Evolutionary conservation across 768 basidiomycete species (phyloP).

Genomic region (Austroboletus eburneus): DNA sequence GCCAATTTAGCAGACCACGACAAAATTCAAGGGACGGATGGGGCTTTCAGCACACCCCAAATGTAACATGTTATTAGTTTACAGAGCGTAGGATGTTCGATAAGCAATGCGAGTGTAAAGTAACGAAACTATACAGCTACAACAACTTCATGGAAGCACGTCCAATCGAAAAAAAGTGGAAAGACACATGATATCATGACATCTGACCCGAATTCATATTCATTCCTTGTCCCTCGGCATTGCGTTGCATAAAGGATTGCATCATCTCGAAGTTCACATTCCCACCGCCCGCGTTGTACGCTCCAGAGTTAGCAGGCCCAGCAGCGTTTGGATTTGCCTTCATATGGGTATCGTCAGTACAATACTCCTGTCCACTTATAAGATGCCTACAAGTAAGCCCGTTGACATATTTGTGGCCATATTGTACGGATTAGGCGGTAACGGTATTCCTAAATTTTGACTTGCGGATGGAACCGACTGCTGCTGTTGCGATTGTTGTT

Average conservation of each 20-base stretch:
- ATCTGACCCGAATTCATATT: slow-evolving; percentile 15
- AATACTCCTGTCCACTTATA: neutral
- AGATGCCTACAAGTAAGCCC: slow-evolving; percentile 17
- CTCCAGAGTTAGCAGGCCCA: slow-evolving; percentile 10
- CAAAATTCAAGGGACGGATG: slow-evolving; percentile 78
- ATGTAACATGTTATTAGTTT: slow-evolving; percentile 12
- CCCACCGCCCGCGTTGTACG: slow-evolving; percentile 22
- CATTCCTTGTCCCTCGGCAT: slow-evolving; percentile 28
- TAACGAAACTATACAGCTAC: slow-evolving; percentile 6
- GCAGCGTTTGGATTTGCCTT: slow-evolving; percentile 11
- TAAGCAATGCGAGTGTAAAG: slow-evolving; percentile 10
- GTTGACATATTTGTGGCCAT: slow-evolving; percentile 9
- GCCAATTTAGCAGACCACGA: slow-evolving; percentile 86
- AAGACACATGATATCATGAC: neutral
- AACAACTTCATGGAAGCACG: too few relatives aligned
- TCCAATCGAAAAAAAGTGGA: neutral
- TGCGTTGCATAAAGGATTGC: slow-evolving; percentile 45
- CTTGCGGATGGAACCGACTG: slow-evolving; percentile 16
- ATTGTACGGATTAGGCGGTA: slow-evolving; percentile 5
- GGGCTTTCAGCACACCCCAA: slow-evolving; percentile 48
- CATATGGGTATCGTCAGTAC: neutral
- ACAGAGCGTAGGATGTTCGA: neutral
- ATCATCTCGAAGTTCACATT: slow-evolving; percentile 39
- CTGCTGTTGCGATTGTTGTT: slow-evolving; percentile 25
- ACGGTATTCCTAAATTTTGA: slow-evolving; percentile 13